phyloP scores from a whole-genome alignment of 192 early-diverging fungal species.

The Borealophlyctis nickersoniae region DNA sequence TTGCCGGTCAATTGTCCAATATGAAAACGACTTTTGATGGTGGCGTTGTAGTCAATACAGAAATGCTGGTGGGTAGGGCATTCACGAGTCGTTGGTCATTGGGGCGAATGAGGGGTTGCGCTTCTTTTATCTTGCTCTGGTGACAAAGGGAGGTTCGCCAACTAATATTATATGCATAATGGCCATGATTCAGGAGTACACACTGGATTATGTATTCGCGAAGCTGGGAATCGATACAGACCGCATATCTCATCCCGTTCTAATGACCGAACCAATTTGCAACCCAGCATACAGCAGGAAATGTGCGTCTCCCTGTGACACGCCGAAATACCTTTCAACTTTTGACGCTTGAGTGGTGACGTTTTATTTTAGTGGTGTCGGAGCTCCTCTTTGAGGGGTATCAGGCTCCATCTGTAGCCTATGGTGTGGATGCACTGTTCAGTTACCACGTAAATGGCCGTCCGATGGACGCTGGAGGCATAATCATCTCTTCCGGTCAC shows the following conservation, averaged over 20 bases:
- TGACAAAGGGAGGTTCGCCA: too few species aligned
- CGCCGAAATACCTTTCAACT: constrained; percentile 5
- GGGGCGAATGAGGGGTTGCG: constrained; percentile 25
- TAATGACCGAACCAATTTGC: constrained; percentile 86
- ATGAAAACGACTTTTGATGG: constrained; percentile 64
- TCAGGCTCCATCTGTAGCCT: constrained; percentile 68
- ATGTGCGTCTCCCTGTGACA: constrained; percentile 40
- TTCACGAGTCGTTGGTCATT: constrained; percentile 1
- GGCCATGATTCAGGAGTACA: constrained; percentile 71
- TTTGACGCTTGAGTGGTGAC: not conserved
- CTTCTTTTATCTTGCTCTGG: too few species aligned
- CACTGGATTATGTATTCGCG: constrained; percentile 83
- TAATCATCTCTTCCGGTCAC: constrained; percentile 73
- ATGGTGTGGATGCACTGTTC: constrained; percentile 85
- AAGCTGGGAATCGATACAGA: constrained; percentile 71
- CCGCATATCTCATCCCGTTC: constrained; percentile 72
- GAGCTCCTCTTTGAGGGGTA: constrained; percentile 90
- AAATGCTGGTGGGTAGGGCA: constrained; percentile 61
- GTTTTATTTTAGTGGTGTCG: constrained; percentile 62
- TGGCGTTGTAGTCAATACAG: constrained; percentile 68
- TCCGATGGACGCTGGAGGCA: constrained; percentile 56
- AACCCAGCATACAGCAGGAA: constrained; percentile 72
- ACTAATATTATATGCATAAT: too few species aligned
- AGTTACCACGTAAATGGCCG: constrained; percentile 75
- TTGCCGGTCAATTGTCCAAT: constrained; percentile 45